Conservation (phyloP, 2,329 filamentous ascomycete species). For the Penicillium sp. region DNA sequence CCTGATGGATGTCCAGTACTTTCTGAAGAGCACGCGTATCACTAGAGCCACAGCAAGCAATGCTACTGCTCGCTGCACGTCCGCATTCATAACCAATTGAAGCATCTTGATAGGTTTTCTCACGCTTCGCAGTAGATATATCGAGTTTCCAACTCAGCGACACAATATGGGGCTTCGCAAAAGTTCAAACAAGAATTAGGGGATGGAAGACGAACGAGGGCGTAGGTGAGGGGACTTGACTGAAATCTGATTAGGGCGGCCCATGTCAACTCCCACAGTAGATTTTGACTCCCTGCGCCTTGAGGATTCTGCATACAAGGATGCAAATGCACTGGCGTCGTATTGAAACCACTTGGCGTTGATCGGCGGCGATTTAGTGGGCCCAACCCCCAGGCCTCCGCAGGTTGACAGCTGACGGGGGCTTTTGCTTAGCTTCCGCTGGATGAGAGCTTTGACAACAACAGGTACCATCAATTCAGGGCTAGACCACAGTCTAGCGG, state of each 20-base stretch:
- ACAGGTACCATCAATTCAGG: background rate
- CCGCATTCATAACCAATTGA: background rate
- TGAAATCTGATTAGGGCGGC: background rate
- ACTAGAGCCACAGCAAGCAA: background rate
- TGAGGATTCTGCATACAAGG: background rate
- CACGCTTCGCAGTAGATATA: background rate
- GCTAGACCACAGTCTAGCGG: background rate
- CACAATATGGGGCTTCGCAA: background rate
- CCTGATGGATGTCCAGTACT: background rate
- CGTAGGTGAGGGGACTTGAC: background rate
- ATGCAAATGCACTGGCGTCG: background rate
- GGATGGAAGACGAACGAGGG: background rate
- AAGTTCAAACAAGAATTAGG: background rate
- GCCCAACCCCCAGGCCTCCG: background rate
- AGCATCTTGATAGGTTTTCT: background rate
- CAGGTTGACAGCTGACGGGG: background rate
- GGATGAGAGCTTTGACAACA: background rate
- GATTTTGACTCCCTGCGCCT: background rate
- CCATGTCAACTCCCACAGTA: background rate
- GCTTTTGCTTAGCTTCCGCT: background rate
- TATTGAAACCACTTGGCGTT: background rate
- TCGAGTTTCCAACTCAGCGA: background rate
- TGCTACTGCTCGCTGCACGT: background rate
- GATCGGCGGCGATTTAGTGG: background rate
- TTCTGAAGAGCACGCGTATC: constrained; percentile 1